Percentiles rank a stretch among this genome's conserved stretches.
phyloP scores from a whole-genome alignment of 257 asterid species.

The Nicotiana tabacum region DNA sequence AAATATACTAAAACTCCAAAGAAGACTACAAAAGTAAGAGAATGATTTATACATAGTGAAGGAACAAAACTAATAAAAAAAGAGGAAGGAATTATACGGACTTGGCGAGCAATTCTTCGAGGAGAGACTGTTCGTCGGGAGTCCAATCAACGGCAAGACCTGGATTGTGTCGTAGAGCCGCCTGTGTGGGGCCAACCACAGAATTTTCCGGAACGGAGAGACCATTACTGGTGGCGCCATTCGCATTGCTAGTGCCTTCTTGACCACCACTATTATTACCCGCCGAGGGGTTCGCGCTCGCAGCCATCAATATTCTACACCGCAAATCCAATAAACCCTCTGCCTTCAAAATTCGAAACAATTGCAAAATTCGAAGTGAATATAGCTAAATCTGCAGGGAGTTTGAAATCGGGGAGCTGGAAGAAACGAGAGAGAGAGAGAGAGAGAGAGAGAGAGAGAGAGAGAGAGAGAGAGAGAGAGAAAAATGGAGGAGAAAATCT shows the following conservation, averaged over 20 bases:
- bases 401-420: background rate
- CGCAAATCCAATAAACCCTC: background rate
- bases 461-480: background rate
- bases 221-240: constrained; percentile 39
- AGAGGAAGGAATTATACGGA: constrained; percentile 23
- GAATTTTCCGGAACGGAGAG: constrained; percentile 55
- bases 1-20: no score
- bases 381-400: background rate
- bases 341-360: background rate
- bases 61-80: background rate
- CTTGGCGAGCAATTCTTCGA: constrained; percentile 72
- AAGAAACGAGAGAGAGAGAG: background rate
- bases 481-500: background rate
- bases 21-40: no score
- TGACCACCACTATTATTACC: constrained; percentile 37
- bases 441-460: background rate
- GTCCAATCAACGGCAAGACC: constrained; percentile 75
- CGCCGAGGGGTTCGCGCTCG: constrained; percentile 73
- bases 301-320: constrained; percentile 51
- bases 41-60: no score
- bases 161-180: constrained; percentile 72
- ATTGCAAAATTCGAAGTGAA: background rate
- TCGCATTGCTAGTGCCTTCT: constrained; percentile 37
- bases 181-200: constrained; percentile 44
- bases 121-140: constrained; percentile 65